Evolutionary conservation across 257 asterid species (phyloP).

Genomic region (Euphrasia confusa): DNA sequence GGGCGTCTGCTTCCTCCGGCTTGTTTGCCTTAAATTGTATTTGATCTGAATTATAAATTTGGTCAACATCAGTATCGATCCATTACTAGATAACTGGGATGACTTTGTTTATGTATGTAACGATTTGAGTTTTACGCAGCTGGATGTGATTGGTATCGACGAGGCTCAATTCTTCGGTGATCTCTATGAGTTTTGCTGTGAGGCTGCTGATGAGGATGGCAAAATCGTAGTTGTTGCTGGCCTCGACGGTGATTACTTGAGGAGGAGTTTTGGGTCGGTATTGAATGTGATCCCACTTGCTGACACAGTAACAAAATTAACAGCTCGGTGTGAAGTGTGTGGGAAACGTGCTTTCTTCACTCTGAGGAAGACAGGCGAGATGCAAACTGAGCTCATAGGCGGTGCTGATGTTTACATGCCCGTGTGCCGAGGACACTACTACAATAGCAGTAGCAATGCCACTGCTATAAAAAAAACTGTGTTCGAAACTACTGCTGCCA

Average conservation of each 20-base stretch:
- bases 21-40: slow-evolving; percentile 5
- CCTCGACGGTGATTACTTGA: slow-evolving; percentile 82
- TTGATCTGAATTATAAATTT: background rate
- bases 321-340: slow-evolving; percentile 77
- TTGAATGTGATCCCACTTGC: slow-evolving; percentile 71
- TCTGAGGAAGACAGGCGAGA: slow-evolving; percentile 54
- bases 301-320: slow-evolving; percentile 66
- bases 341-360: slow-evolving; percentile 70
- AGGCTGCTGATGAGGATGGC: slow-evolving; percentile 75
- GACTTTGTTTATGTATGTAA: background rate
- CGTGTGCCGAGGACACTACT: slow-evolving; percentile 76
- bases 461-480: slow-evolving; percentile 16
- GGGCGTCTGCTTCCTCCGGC: slow-evolving; percentile 30
- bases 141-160: slow-evolving; percentile 89
- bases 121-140: slow-evolving; percentile 31
- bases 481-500: slow-evolving; percentile 17
- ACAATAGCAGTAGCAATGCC: slow-evolving; percentile 24
- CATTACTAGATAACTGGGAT: background rate
- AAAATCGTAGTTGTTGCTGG: slow-evolving; percentile 75
- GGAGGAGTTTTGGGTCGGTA: slow-evolving; percentile 74
- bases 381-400: slow-evolving; percentile 65
- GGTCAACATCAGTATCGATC: background rate
- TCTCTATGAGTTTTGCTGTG: slow-evolving; percentile 72
- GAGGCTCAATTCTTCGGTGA: slow-evolving; percentile 87
- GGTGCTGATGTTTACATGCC: slow-evolving; percentile 92